These are phyloP conservation scores for Trichoderma cornu-damae DNA, from an alignment of 2,329 filamentous ascomycete species.

Conservation along the genomic window DNA sequence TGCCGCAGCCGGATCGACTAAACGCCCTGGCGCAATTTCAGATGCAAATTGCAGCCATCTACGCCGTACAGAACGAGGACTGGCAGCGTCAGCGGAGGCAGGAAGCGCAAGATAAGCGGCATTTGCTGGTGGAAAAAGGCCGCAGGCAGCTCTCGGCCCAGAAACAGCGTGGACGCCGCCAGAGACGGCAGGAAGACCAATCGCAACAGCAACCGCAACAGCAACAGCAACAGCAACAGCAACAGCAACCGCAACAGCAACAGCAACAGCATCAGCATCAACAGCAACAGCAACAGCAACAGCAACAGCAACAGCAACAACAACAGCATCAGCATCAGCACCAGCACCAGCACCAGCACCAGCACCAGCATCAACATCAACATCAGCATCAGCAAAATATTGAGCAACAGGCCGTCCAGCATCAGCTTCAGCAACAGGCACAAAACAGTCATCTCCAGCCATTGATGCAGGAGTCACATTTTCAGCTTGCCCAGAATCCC, in stretches of 20 bases:
- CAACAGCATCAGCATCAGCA: conserved; percentile 21
- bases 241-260: conserved; percentile 19
- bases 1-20: conserved; percentile 38
- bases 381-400: conserved; percentile 20
- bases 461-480: conserved; percentile 28
- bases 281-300: conserved; percentile 19
- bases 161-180: conserved; percentile 25
- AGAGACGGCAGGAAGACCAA: conserved; percentile 27
- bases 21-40: conserved; percentile 38
- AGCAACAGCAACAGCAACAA: too few species aligned
- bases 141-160: conserved; percentile 27
- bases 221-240: conserved; percentile 20
- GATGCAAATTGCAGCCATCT: conserved; percentile 41
- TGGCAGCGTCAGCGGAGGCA: conserved; percentile 37
- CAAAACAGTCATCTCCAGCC: conserved; percentile 29
- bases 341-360: conserved; percentile 19
- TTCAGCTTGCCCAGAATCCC: conserved; percentile 28
- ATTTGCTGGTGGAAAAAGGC: conserved; percentile 35
- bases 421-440: conserved; percentile 19
- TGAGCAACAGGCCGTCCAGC: conserved; percentile 22
- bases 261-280: conserved; percentile 22
- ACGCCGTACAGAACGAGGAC: conserved; percentile 43
- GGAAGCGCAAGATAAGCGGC: conserved; percentile 36
- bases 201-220: conserved; percentile 24
- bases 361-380: too few species aligned